Evolutionary conservation across 495 filamentous ascomycete species (phyloP), one percentile per base, ranked within the genome.

Genomic region (Opeltia flavorubescens): DNA sequence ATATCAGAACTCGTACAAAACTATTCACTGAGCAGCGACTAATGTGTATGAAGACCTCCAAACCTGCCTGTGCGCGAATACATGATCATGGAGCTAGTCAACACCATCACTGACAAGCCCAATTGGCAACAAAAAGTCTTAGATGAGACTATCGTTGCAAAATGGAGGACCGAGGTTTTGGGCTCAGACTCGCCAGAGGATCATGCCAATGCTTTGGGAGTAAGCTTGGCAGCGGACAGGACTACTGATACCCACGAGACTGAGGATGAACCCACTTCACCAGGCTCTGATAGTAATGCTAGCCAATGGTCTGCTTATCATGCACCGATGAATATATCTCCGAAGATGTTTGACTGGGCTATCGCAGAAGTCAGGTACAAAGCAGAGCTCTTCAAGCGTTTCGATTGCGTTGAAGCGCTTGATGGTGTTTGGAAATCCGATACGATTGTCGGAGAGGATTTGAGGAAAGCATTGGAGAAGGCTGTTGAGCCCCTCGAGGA

Each of bases 71-170:
- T 61, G 17, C 58, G 65, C 24, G 70, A 71, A 51, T 56, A 62
- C 25, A 53, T 40, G 3, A 66, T 70, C 59, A 50, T 67, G 20
- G 39, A 46, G 0, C 29, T 65, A 11, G 67, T 72, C 59, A 62
- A 70, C 42, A 24, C 48, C 4, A 52, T 71, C 15, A 66, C 70
- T 25, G 62, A 77, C 51, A 71, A 71, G 47, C 60, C 62, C 5
- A 60, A 66, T 20, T 79, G 71, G 76, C 63, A 72, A 44, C 54
- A 57, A 13, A 73, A 78, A 52, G 66, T 79, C 47, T 74, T 72
- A 33, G 65, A 80, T 50, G 62, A 71, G 2, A 35, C 49, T 31
- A 65, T 67, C 44, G 58, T 59, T 0, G 24, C 39, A 0, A 62
- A 63, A 46, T 72, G 70, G 67, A 55, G 57, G 2, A 34, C 60